Conservation (phyloP, 192 early-diverging fungal species). For the Rhizoclosmatium globosum region DNA sequence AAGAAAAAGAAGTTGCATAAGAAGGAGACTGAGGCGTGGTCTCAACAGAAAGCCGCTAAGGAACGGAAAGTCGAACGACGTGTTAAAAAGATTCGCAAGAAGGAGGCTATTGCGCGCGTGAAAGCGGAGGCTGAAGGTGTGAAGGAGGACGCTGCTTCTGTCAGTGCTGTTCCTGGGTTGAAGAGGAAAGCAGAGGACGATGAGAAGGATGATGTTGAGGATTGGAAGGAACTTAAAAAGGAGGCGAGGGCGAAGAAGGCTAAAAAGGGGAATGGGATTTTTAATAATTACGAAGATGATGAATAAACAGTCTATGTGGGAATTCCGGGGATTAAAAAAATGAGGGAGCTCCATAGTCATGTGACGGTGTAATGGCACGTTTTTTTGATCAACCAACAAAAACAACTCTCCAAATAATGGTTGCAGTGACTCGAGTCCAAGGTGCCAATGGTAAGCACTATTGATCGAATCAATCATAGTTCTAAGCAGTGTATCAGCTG, state of each 20-base stretch:
- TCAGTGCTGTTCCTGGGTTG: background rate
- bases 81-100: constrained; percentile 64
- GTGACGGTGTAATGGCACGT: too few species aligned
- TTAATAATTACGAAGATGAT: background rate
- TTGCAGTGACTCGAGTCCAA: too few species aligned
- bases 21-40: constrained; percentile 67
- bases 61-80: constrained; percentile 70
- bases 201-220: constrained; percentile 50
- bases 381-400: too few species aligned
- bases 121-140: constrained; percentile 43
- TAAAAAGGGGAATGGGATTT: constrained; percentile 46
- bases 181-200: constrained; percentile 26
- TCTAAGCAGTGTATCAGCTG: background rate
- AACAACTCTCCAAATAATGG: too few species aligned
- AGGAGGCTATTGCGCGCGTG: constrained; percentile 46
- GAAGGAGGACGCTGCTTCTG: background rate
- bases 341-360: too few species aligned
- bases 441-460: too few species aligned
- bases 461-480: too few species aligned
- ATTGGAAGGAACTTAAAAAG: constrained; percentile 68
- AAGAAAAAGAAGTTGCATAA: constrained; percentile 46
- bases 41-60: constrained; percentile 72
- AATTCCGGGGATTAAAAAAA: too few species aligned
- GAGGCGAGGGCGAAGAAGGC: constrained; percentile 72
- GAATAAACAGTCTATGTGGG: too few species aligned